Conservation (phyloP, 768 basidiomycete species). For the Suillus discolor region DNA sequence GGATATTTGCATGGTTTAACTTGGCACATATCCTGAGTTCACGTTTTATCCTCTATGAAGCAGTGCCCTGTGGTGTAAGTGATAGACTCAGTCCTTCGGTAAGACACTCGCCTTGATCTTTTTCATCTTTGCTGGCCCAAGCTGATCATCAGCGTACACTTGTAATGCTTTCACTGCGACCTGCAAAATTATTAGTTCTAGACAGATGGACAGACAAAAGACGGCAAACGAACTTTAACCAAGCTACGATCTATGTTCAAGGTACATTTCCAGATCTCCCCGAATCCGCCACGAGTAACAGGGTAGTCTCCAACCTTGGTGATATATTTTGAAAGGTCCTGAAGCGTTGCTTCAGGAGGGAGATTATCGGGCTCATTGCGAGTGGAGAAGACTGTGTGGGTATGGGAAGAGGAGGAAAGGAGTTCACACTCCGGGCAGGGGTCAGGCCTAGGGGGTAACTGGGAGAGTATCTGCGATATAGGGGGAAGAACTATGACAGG, state of each 20-base stretch:
- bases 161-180: slow-evolving; percentile 7
- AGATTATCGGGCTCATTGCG: background rate
- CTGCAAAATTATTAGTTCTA: background rate
- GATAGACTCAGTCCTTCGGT: background rate
- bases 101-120: background rate
- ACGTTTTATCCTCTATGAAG: slow-evolving; percentile 22
- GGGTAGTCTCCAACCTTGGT: background rate
- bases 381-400: background rate
- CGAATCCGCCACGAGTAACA: background rate
- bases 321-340: background rate
- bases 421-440: too few relatives aligned
- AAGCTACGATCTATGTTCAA: background rate
- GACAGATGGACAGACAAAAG: background rate
- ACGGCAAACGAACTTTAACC: background rate
- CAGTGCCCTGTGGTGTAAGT: background rate
- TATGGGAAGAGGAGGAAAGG: background rate
- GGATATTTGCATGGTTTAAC: slow-evolving; percentile 28
- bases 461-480: background rate
- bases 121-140: background rate
- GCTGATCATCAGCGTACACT: background rate
- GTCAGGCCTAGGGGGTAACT: too few relatives aligned
- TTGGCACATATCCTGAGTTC: slow-evolving; percentile 27
- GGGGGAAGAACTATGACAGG: too few relatives aligned
- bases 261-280: slow-evolving; percentile 10
- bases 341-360: background rate